A percentile compares a stretch with the other conserved stretches of the same genome.
Conservation (phyloP, 1,284 basidiomycete genomes). For the Puccinia brachypodii region DNA sequence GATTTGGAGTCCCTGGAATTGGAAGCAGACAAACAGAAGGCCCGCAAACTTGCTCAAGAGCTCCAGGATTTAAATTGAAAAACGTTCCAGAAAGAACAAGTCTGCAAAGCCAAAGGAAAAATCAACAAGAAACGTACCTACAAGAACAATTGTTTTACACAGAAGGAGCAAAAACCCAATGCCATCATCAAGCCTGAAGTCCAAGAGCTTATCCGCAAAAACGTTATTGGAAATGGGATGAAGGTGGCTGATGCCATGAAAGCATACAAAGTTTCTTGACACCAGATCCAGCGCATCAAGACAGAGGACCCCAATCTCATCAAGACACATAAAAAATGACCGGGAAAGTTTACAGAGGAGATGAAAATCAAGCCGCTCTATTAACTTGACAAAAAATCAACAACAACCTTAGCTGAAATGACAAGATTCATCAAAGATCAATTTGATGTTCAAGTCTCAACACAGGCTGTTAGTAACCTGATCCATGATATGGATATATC, state of each 20-base stretch:
- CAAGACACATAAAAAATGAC: neutral
- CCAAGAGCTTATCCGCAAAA: neutral
- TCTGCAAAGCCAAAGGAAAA: neutral
- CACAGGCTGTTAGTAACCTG: constrained; percentile 11
- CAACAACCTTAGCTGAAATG: neutral
- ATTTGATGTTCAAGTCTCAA: neutral
- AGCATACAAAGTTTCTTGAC: neutral
- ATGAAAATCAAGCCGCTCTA: neutral
- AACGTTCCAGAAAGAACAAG: neutral
- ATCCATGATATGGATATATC: constrained; percentile 11
- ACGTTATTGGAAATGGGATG: constrained; percentile 11
- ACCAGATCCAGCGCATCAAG: neutral
- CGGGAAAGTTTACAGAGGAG: neutral
- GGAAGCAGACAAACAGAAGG: neutral
- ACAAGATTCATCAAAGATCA: neutral
- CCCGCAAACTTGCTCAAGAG: neutral
- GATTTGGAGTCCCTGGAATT: neutral
- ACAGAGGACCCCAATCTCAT: neutral
- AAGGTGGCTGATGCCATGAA: neutral
- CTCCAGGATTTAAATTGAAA: neutral
- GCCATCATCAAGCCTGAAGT: constrained; percentile 4
- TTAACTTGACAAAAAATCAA: neutral
- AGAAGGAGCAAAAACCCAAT: neutral
- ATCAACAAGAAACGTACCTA: neutral
- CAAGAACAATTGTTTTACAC: neutral